A percentile compares a stretch with the other conserved stretches of the same genome.
Evolutionary conservation across 2,329 filamentous ascomycete species (phyloP).

Genomic region (Colletotrichum limetticola): DNA sequence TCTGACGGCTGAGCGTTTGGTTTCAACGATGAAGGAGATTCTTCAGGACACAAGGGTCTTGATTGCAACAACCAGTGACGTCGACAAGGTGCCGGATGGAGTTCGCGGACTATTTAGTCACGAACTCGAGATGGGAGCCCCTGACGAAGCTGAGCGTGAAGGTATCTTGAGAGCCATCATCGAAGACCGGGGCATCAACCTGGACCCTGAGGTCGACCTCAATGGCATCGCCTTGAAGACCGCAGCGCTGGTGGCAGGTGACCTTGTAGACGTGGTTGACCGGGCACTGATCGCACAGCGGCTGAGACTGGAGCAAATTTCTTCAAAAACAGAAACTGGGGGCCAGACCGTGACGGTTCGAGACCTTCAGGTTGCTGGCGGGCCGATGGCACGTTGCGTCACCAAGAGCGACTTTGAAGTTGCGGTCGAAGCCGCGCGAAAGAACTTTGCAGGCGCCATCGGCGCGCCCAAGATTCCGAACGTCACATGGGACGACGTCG

Average conservation of each 20-base stretch:
- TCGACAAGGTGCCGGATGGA: slow-evolving; percentile 92
- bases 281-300: slow-evolving; percentile 83
- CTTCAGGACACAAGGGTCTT: slow-evolving; percentile 83
- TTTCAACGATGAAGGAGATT: slow-evolving; percentile 85
- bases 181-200: slow-evolving; percentile 77
- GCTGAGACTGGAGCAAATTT: slow-evolving; percentile 79
- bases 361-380: slow-evolving; percentile 90
- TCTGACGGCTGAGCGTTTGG: slow-evolving; percentile 90
- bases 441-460: slow-evolving; percentile 98
- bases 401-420: slow-evolving; percentile 87
- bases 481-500: slow-evolving; percentile 95
- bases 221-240: slow-evolving; percentile 91
- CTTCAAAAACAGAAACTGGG: slow-evolving; percentile 54
- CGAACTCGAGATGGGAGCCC: slow-evolving; percentile 92
- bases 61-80: slow-evolving; percentile 93
- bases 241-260: slow-evolving; percentile 92
- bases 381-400: slow-evolving; percentile 80
- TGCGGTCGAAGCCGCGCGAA: slow-evolving; percentile 94
- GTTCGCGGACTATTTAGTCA: slow-evolving; percentile 94
- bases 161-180: slow-evolving; percentile 85
- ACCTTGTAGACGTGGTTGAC: slow-evolving; percentile 94
- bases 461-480: slow-evolving; percentile 98
- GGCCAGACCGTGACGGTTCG: slow-evolving; percentile 69
- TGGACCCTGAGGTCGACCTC: slow-evolving; percentile 87
- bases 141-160: slow-evolving; percentile 92